Evolutionary conservation across 2,329 filamentous ascomycete species (phyloP).

Genomic region (Juglanconis oblonga): DNA sequence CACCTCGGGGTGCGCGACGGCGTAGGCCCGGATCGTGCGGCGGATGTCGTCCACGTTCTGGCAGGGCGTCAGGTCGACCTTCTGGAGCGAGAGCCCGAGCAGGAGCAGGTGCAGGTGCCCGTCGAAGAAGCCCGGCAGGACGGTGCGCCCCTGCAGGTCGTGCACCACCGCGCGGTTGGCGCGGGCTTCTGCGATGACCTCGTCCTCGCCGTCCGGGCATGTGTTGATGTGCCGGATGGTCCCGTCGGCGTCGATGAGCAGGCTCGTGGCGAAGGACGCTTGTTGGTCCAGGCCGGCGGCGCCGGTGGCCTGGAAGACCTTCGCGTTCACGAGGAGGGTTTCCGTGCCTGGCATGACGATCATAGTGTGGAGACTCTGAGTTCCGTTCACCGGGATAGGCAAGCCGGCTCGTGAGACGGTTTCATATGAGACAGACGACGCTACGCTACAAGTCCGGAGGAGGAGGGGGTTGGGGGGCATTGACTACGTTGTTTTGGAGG

Average conservation of each 20-base stretch:
- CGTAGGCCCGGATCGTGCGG: slow-evolving; percentile 41
- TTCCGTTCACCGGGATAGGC: no score
- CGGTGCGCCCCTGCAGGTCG: slow-evolving; percentile 36
- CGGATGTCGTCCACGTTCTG: slow-evolving; percentile 47
- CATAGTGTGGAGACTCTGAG: neutral
- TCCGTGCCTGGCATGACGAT: slow-evolving; percentile 1
- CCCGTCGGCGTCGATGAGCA: slow-evolving; percentile 32
- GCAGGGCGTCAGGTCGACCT: slow-evolving; percentile 46
- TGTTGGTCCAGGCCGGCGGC: slow-evolving; percentile 23
- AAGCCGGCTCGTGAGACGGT: neutral
- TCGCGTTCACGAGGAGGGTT: slow-evolving; percentile 42
- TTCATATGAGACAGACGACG: neutral
- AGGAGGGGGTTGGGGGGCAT: neutral
- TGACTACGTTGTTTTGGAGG: neutral
- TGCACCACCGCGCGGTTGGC: slow-evolving; percentile 24
- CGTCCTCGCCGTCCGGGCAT: slow-evolving; percentile 24
- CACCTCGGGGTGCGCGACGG: slow-evolving; percentile 40
- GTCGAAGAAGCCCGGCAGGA: slow-evolving; percentile 56
- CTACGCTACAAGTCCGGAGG: no score
- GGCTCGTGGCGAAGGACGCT: slow-evolving; percentile 33
- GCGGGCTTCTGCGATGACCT: slow-evolving; percentile 26
- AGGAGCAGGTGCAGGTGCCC: slow-evolving; percentile 57
- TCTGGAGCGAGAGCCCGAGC: slow-evolving; percentile 51
- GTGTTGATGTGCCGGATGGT: slow-evolving; percentile 35
- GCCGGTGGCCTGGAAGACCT: slow-evolving; percentile 39